These are phyloP conservation scores for Bacterosira constricta DNA, from an alignment of 108 stramenopile genomes.

Conservation along the genomic window DNA sequence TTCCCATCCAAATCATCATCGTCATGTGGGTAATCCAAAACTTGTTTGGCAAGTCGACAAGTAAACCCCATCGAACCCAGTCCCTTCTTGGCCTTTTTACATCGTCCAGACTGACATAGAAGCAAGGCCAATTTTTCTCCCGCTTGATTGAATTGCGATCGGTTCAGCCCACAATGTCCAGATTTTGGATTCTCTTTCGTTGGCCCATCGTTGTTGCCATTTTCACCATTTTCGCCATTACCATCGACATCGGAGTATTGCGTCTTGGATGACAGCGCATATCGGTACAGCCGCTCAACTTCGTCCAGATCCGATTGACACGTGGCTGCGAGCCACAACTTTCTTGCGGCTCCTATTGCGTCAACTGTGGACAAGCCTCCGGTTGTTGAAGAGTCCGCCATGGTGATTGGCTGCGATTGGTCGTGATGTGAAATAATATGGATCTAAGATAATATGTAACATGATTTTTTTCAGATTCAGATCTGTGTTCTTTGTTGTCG, in stretches of 20 bases:
- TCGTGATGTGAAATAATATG: too few species aligned
- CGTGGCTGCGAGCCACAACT: conserved; percentile 38
- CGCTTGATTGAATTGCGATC: conserved; percentile 49
- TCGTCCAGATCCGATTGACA: conserved; percentile 48
- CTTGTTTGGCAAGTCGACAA: conserved; percentile 67
- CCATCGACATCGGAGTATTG: neutral
- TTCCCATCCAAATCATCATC: neutral
- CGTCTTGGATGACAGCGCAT: conserved; percentile 49
- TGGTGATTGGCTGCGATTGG: neutral
- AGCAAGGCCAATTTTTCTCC: conserved; percentile 68
- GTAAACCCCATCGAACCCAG: conserved; percentile 61
- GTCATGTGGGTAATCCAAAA: conserved; percentile 65
- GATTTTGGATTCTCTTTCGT: conserved; percentile 28
- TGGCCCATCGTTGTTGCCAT: neutral
- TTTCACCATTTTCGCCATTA: neutral
- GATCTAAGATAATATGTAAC: too few species aligned
- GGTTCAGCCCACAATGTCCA: conserved; percentile 37
- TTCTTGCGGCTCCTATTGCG: conserved; percentile 19
- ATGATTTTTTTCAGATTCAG: too few species aligned
- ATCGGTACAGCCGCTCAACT: conserved; percentile 59
- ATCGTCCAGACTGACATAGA: conserved; percentile 71
- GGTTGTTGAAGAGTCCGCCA: neutral
- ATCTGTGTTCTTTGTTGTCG: too few species aligned
- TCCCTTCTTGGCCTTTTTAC: conserved; percentile 57
- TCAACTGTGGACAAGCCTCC: conserved; percentile 14